Conservation (phyloP, 805 yeast genomes). For the Nadsonia fulvescens region DNA sequence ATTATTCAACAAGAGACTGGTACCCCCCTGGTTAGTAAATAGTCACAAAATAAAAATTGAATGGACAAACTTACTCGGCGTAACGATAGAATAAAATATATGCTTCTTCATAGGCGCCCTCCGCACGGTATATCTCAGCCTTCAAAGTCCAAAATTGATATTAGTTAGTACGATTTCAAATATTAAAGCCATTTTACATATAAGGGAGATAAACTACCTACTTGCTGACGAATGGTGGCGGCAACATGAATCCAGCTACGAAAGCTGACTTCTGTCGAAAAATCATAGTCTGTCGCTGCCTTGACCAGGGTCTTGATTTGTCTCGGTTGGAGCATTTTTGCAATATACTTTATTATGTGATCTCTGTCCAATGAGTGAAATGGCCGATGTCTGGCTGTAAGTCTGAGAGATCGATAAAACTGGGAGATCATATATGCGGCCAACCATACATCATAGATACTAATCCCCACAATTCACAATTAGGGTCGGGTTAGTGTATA, state of each 20-base stretch:
- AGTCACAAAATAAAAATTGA: constrained; percentile 1
- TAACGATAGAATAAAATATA: constrained; percentile 40
- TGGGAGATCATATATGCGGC: too few species aligned
- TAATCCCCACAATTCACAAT: too few species aligned
- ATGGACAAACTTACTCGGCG: constrained; percentile 25
- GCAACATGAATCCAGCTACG: constrained; percentile 39
- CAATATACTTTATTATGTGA: too few species aligned
- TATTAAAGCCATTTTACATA: constrained; percentile 3
- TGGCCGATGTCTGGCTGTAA: too few species aligned
- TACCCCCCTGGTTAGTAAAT: too few species aligned
- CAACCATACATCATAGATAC: too few species aligned
- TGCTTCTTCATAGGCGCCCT: constrained; percentile 29
- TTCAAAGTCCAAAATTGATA: too few species aligned
- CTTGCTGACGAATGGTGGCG: constrained; percentile 21
- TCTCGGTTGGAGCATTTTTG: constrained; percentile 9
- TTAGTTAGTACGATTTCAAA: too few species aligned
- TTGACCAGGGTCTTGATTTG: constrained; percentile 19
- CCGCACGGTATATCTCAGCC: constrained; percentile 28
- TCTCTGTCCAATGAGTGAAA: too few species aligned
- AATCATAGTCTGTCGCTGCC: constrained; percentile 38
- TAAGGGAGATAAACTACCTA: constrained; percentile 2
- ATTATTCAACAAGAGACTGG: constrained; percentile 29
- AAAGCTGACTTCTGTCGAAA: constrained; percentile 31
- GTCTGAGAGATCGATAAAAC: too few species aligned
- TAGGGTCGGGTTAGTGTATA: too few species aligned